Evolutionary conservation across 1,139 yeast species (phyloP).

Genomic region (Eremothecium sinecaudum): DNA sequence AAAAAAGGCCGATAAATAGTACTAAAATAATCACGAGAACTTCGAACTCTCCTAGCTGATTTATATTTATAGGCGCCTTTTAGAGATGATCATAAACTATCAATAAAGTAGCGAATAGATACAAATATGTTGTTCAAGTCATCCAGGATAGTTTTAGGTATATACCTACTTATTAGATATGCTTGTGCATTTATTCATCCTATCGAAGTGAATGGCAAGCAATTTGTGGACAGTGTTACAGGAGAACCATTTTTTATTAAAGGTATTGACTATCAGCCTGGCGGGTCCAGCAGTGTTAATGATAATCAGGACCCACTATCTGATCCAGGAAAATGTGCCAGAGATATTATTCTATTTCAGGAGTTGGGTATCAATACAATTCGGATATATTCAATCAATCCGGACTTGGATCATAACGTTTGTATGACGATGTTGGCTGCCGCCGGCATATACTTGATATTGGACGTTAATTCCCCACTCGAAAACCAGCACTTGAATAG

Average conservation of each 20-base stretch:
- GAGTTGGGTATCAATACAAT: slow-evolving; percentile 47
- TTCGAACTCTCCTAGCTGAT: too few relatives aligned
- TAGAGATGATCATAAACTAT: slow-evolving; percentile 1
- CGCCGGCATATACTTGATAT: slow-evolving; percentile 82
- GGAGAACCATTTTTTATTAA: slow-evolving; percentile 67
- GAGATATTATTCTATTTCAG: slow-evolving; percentile 53
- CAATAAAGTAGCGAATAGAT: too few relatives aligned
- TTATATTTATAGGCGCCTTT: too few relatives aligned
- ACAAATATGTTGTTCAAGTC: background rate
- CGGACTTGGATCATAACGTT: slow-evolving; percentile 72
- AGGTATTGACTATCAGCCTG: slow-evolving; percentile 85
- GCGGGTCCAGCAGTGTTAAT: slow-evolving; percentile 66
- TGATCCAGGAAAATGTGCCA: slow-evolving; percentile 42
- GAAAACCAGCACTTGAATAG: slow-evolving; percentile 71
- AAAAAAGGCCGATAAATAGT: too few relatives aligned
- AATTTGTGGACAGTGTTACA: slow-evolving; percentile 70
- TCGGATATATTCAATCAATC: slow-evolving; percentile 77
- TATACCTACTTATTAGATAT: background rate
- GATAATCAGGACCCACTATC: slow-evolving; percentile 44
- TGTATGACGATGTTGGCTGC: slow-evolving; percentile 88
- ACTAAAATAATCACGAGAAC: too few relatives aligned
- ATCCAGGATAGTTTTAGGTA: slow-evolving; percentile 1
- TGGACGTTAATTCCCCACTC: slow-evolving; percentile 86
- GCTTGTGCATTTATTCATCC: slow-evolving; percentile 42
- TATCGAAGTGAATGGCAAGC: slow-evolving; percentile 52